Evolutionary conservation across 2,329 filamentous ascomycete genomes (phyloP).

Genomic region (Thielaviopsis cerberus): DNA sequence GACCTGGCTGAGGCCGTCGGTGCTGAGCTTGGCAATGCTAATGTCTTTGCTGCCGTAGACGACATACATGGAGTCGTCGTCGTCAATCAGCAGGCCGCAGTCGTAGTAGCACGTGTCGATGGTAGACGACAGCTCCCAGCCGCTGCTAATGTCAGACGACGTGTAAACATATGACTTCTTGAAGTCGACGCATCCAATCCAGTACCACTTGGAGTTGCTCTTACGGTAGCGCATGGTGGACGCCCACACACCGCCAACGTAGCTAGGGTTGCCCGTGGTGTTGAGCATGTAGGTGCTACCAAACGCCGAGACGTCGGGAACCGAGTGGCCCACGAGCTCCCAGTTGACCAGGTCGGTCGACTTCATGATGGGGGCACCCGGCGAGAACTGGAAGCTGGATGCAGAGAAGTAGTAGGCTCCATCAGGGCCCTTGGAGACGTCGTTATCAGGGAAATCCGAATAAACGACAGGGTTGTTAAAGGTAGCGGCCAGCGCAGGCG

Average conservation of each 20-base stretch:
- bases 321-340: conserved; percentile 27
- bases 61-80: conserved; percentile 40
- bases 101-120: conserved; percentile 35
- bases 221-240: conserved; percentile 31
- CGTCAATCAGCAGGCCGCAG: conserved; percentile 36
- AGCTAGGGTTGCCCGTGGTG: conserved; percentile 23
- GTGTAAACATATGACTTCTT: conserved; percentile 35
- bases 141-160: conserved; percentile 22
- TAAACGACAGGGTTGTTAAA: conserved; percentile 36
- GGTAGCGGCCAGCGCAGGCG: conserved; percentile 10
- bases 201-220: conserved; percentile 32
- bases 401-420: conserved; percentile 36
- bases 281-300: conserved; percentile 30
- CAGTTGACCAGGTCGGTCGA: conserved; percentile 37
- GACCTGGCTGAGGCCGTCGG: conserved; percentile 28
- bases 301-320: conserved; percentile 21
- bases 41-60: conserved; percentile 33
- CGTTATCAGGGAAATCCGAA: conserved; percentile 35
- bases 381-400: conserved; percentile 37
- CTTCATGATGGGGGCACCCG: conserved; percentile 35
- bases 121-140: conserved; percentile 23
- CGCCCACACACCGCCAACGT: conserved; percentile 25
- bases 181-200: conserved; percentile 36
- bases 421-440: conserved; percentile 31
- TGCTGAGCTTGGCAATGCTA: conserved; percentile 30